Base-by-base conservation (phyloP, 2,329 filamentous ascomycete species). In the Botryosphaeria dothidea region DNA sequence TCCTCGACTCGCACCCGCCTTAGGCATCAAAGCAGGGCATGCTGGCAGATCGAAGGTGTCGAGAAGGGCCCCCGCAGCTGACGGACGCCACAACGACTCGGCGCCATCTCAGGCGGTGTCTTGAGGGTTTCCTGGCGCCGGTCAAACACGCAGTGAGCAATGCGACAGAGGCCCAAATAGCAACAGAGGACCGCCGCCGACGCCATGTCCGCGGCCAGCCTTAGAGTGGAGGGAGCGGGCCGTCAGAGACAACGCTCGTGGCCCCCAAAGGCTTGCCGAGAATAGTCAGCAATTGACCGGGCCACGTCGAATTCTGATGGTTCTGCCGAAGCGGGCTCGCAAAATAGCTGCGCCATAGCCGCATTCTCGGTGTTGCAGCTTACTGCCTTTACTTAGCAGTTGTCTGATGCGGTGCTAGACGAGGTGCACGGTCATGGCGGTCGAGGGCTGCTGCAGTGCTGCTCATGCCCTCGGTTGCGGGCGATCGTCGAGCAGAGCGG, bases 291-390 rank as follows among this genome's bases (percentile, higher is more conserved):
- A 58, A n/a, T 29, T 13, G 54, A 27, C 36, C 54, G 23, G 54
- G 29, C n/a, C 25, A 43, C 9, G 36, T 21, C 54, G 36, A 41
- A 17, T 58, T 49, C 21, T 5, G 23, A 29, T 25, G n/a, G n/a
- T n/a, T n/a, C n/a, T n/a, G n/a, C n/a, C n/a, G n/a, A n/a, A n/a
- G n/a, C n/a, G n/a, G n/a, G 52, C 29, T 56, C 52, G 52, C 36
- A 27, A 52, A 56, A 45, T 58, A 58, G 54, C 38, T 29, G 54
- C 54, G 54, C 54, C 54, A 58, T 58, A 58, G 54, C 54, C 54
- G 54, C 54, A 45, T 6, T n/a, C 8, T 17, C 27, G n/a, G n/a
- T 27, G 52, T 58, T 57, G 54, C 36, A 43, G 54, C 54, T 58
- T 58, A 58, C 54, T 17, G 29, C 1, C 54, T 41, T 21, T 43